These are phyloP conservation scores for Balansia obtecta DNA, from an alignment of 2,329 filamentous ascomycete species.

Conservation along the genomic window DNA sequence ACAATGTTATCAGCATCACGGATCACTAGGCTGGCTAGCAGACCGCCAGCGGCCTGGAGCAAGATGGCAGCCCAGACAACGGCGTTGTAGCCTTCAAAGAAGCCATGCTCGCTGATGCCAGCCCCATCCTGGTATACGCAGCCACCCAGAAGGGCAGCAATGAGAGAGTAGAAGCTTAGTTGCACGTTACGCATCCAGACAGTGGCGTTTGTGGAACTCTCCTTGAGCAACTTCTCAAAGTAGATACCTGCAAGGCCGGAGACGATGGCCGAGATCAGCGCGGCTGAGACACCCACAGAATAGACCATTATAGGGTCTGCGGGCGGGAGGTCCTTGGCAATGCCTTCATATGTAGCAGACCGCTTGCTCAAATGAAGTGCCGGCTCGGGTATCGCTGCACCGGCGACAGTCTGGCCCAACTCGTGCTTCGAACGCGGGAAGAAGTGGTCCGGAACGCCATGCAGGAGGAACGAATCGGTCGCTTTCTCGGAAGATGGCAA, in stretches of 20 bases:
- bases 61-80: slow-evolving; percentile 78
- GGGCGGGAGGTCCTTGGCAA: slow-evolving; percentile 45
- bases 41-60: slow-evolving; percentile 72
- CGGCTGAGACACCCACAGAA: slow-evolving; percentile 65
- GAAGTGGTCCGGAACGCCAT: slow-evolving; percentile 52
- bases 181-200: slow-evolving; percentile 95
- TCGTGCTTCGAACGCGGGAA: slow-evolving; percentile 73
- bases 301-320: slow-evolving; percentile 54
- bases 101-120: slow-evolving; percentile 70
- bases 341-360: slow-evolving; percentile 85
- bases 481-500: slow-evolving; percentile 50
- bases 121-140: slow-evolving; percentile 79
- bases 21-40: slow-evolving; percentile 46
- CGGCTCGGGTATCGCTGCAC: slow-evolving; percentile 9
- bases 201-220: slow-evolving; percentile 61
- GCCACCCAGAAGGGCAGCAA: slow-evolving; percentile 77
- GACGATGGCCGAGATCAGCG: slow-evolving; percentile 63
- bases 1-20: slow-evolving; percentile 55
- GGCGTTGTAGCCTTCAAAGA: slow-evolving; percentile 91
- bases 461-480: slow-evolving; percentile 45
- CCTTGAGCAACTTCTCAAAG: slow-evolving; percentile 85
- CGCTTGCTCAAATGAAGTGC: slow-evolving; percentile 36
- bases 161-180: slow-evolving; percentile 84
- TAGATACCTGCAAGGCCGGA: slow-evolving; percentile 80
- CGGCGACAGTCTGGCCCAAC: slow-evolving; percentile 41